Conservation (phyloP, 2,329 filamentous ascomycete genomes). For the Chrysoporthe puriensis region DNA sequence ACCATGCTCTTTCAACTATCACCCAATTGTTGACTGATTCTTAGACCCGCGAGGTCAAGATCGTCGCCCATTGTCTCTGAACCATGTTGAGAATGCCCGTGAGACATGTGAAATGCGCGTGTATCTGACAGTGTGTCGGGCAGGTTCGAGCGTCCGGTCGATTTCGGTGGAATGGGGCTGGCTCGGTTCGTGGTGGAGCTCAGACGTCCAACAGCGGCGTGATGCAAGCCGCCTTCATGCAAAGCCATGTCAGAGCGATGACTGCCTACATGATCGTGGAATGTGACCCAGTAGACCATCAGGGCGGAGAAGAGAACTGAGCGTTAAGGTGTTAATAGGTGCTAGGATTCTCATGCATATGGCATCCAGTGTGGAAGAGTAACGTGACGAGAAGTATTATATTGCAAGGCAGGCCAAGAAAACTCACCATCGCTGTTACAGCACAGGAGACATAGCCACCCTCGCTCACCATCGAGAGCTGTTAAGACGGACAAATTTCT, state of each 20-base stretch:
- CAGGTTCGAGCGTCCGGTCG: neutral
- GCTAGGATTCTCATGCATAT: neutral
- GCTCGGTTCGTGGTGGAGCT: neutral
- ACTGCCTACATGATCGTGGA: slow-evolving; percentile 40
- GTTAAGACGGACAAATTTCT: slow-evolving; percentile 64
- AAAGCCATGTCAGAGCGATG: neutral
- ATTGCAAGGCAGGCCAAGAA: slow-evolving; percentile 18
- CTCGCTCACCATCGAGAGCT: slow-evolving; percentile 60
- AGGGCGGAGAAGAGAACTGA: slow-evolving; percentile 58
- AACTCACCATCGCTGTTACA: slow-evolving; percentile 65
- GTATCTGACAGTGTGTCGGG: neutral
- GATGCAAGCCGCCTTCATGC: neutral
- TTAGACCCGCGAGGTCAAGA: neutral
- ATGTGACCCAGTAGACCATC: slow-evolving; percentile 54
- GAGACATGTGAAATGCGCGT: neutral
- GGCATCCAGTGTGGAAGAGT: neutral
- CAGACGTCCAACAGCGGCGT: neutral
- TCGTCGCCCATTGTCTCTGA: neutral
- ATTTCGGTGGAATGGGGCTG: neutral
- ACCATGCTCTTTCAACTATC: neutral
- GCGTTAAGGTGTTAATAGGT: neutral
- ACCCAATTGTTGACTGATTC: neutral
- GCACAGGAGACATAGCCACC: slow-evolving; percentile 68
- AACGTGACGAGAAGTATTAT: neutral
- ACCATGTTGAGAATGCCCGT: neutral